Evolutionary conservation across 2,329 filamentous ascomycete genomes (phyloP), one percentile per base, ranked within the genome.

Genomic region (Zopfia rhizophila): DNA sequence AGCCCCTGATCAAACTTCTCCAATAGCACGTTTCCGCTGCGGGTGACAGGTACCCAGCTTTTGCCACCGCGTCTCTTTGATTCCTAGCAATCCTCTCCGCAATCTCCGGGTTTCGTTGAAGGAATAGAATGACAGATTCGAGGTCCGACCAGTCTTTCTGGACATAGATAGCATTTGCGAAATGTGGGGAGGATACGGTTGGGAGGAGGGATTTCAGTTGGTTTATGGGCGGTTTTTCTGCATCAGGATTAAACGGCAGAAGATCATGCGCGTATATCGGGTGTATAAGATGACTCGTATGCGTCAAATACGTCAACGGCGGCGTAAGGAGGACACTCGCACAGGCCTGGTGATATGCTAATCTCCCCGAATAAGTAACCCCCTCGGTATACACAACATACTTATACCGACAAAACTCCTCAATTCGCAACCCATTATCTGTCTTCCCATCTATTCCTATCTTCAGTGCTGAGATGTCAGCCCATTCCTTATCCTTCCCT

Each of bases 361-460:
- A 25, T 8, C 57, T 21, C 7, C 57, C 57, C 11, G 53, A 56
- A 31, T 58, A 60, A 8, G 53, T 56, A 17, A 60, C 57, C 11
- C 57, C 57, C 38, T 60, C 57, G 3, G 57, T 56, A 41, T 60
- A 60, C 24, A 60, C 36, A 3, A 58, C 41, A 28, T 60, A 58
- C 30, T 42, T 60, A 33, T 53, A 56, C 17, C 29, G 25, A 32
- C 57, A 60, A 25, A 60, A 60, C 1, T 52, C 38, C 14, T 60
- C 48, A 24, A 60, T 56, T 3, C 13, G 10, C 30, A 60, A 17
- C 12, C 18, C 21, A 36, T 56, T 60, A 24, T 35, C 29, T 3
- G 13, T 12, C 4, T 24, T 12, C 23, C 44, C 30, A n/a, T 21
- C 47, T 10, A 16, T 29, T 6, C 36, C 46, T 42, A 41, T 45